Percentiles rank a stretch among this genome's conserved stretches.
Evolutionary conservation across 495 filamentous ascomycete genomes (phyloP).

Genomic region (Staphylotrichum longicolle): DNA sequence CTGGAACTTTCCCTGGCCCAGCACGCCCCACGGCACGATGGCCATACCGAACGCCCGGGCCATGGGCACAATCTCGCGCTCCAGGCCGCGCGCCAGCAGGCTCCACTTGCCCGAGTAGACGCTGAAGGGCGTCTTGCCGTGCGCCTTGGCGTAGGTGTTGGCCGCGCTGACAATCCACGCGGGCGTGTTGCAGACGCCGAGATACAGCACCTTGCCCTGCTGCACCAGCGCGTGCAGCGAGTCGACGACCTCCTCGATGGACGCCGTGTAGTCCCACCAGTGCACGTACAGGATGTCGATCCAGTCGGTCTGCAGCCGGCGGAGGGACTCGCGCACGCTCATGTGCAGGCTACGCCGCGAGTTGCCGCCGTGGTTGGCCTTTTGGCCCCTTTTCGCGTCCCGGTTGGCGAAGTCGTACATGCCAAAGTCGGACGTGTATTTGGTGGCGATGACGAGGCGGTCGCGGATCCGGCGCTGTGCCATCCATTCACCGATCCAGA

Average conservation of each 20-base stretch:
- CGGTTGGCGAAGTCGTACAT: background rate
- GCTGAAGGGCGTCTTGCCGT: constrained; percentile 46
- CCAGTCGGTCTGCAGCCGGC: constrained; percentile 63
- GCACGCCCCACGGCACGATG: constrained; percentile 60
- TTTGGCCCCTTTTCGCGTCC: background rate
- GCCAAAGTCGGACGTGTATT: constrained; percentile 46
- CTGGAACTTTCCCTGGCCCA: constrained; percentile 65
- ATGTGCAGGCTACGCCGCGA: constrained; percentile 41
- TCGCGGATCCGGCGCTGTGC: constrained; percentile 50
- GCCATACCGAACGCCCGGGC: constrained; percentile 65
- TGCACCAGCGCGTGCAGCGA: constrained; percentile 56
- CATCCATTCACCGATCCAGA: constrained; percentile 63
- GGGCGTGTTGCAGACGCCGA: constrained; percentile 61
- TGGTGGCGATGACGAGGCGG: constrained; percentile 55
- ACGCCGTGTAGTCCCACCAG: constrained; percentile 60
- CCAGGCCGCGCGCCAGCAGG: constrained; percentile 61
- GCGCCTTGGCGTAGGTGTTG: constrained; percentile 59
- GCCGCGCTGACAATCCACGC: constrained; percentile 62
- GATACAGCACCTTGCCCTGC: constrained; percentile 63
- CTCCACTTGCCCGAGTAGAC: constrained; percentile 68
- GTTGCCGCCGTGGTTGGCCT: constrained; percentile 1
- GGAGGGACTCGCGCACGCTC: constrained; percentile 54
- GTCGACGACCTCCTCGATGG: constrained; percentile 63
- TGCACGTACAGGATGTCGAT: constrained; percentile 65
- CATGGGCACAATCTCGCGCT: constrained; percentile 72